Conservation (phyloP, 1,139 yeast species). For the Protomyces arabidopsidicola region DNA sequence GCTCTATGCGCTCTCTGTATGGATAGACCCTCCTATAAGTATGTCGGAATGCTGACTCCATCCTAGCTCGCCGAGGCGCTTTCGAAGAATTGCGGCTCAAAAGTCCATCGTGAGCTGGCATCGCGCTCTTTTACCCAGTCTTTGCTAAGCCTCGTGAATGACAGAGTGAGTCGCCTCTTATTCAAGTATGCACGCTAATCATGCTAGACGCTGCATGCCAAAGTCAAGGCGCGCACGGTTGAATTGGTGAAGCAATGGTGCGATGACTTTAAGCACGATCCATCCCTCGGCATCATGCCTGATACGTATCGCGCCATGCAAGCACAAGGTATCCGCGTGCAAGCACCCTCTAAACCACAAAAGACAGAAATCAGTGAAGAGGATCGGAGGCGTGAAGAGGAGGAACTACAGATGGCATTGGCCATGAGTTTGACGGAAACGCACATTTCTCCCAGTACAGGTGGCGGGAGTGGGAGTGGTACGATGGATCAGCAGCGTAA, state of each 20-base stretch:
- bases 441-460: conserved; percentile 4
- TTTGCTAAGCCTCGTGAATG: conserved; percentile 54
- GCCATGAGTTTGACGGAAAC: conserved; percentile 68
- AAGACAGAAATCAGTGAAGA: conserved; percentile 50
- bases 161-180: conserved; percentile 37
- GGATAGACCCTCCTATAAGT: not conserved
- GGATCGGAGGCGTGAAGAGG: conserved; percentile 63
- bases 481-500: conserved; percentile 8
- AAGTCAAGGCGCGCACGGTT: conserved; percentile 61
- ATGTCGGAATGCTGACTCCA: not conserved
- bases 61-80: conserved; percentile 56
- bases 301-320: conserved; percentile 49
- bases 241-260: conserved; percentile 65
- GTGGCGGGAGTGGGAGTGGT: conserved; percentile 7
- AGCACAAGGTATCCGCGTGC: conserved; percentile 35
- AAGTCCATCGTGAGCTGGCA: conserved; percentile 78
- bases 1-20: conserved; percentile 58
- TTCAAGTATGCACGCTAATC: not conserved
- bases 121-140: conserved; percentile 59
- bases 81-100: conserved; percentile 91
- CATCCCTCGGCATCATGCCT: conserved; percentile 65
- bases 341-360: conserved; percentile 57
- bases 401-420: conserved; percentile 71
- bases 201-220: conserved; percentile 50
- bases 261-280: conserved; percentile 58